phyloP scores from a whole-genome alignment of 2,329 filamentous ascomycete species.

The Stromatinia cepivora region DNA sequence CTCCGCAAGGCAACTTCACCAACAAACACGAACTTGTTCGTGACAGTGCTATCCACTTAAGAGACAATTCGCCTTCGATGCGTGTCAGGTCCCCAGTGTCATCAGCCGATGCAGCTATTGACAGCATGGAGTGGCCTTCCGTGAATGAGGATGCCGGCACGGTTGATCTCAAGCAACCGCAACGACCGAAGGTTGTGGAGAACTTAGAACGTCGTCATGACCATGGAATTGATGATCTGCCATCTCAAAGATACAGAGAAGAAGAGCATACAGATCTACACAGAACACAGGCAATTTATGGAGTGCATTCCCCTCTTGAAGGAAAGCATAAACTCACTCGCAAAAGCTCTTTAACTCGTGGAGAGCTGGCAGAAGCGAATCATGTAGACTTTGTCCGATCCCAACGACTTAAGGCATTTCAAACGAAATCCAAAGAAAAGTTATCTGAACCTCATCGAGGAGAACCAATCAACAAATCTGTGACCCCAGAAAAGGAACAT shows the following conservation, averaged over 20 bases:
- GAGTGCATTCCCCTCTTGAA: slow-evolving; percentile 20
- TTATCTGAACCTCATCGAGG: slow-evolving; percentile 31
- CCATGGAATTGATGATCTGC: slow-evolving; percentile 25
- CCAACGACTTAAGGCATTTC: slow-evolving; percentile 24
- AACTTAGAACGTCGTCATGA: slow-evolving; percentile 25
- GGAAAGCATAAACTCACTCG: slow-evolving; percentile 25
- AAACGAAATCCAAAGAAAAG: slow-evolving; percentile 26
- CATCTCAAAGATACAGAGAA: slow-evolving; percentile 28
- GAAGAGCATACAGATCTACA: slow-evolving; percentile 32
- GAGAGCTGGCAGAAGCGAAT: slow-evolving; percentile 20
- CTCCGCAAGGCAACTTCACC: slow-evolving; percentile 38
- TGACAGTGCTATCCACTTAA: slow-evolving; percentile 59
- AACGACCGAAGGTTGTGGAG: slow-evolving; percentile 29
- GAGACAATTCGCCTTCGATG: slow-evolving; percentile 45
- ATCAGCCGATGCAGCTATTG: slow-evolving; percentile 42
- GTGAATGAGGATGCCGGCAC: slow-evolving; percentile 50
- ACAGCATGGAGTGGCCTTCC: slow-evolving; percentile 44
- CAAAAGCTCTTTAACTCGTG: slow-evolving; percentile 24
- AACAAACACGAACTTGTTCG: slow-evolving; percentile 36
- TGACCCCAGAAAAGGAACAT: slow-evolving; percentile 23
- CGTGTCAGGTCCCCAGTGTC: slow-evolving; percentile 36
- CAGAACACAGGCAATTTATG: slow-evolving; percentile 31
- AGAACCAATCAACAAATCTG: slow-evolving; percentile 27
- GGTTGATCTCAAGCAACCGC: slow-evolving; percentile 44
- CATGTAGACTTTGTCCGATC: slow-evolving; percentile 29